Percentiles rank a stretch among this genome's conserved stretches.
Evolutionary conservation across 2,329 filamentous ascomycete species (phyloP).

Genomic region (Pseudocercospora cruenta): DNA sequence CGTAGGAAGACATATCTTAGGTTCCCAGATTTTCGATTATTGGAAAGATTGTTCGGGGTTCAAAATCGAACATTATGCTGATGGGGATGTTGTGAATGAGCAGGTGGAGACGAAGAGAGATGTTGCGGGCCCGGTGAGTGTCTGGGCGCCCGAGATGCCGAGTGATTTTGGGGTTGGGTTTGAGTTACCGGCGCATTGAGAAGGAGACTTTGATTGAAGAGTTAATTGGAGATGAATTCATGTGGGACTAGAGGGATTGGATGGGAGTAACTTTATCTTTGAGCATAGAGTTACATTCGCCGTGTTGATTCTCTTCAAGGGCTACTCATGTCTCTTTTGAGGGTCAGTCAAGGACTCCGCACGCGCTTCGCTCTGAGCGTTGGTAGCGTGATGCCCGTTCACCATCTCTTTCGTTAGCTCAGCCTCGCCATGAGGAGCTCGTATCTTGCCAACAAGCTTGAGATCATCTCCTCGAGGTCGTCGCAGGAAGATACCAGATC

Average conservation of each 20-base stretch:
- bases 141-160: constrained; percentile 40
- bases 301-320: too few species aligned
- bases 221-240: too few species aligned
- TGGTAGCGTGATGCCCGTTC: not conserved
- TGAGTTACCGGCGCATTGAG: not conserved
- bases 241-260: too few species aligned
- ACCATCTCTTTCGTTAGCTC: not conserved
- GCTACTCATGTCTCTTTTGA: too few species aligned
- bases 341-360: not conserved
- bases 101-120: constrained; percentile 47
- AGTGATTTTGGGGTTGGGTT: not conserved
- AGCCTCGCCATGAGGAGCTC: not conserved
- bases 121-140: constrained; percentile 41
- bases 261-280: too few species aligned
- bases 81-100: constrained; percentile 68
- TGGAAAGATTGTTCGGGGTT: constrained; percentile 54
- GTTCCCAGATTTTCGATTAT: constrained; percentile 65
- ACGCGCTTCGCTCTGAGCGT: not conserved
- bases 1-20: constrained; percentile 56
- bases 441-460: not conserved
- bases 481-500: not conserved
- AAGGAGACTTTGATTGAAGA: too few species aligned
- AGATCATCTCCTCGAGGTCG: not conserved
- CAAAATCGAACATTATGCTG: constrained; percentile 57
- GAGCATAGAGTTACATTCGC: too few species aligned